These are phyloP conservation scores for Solanum microdontum DNA, from an alignment of 257 asterid genomes.

Conservation along the genomic window DNA sequence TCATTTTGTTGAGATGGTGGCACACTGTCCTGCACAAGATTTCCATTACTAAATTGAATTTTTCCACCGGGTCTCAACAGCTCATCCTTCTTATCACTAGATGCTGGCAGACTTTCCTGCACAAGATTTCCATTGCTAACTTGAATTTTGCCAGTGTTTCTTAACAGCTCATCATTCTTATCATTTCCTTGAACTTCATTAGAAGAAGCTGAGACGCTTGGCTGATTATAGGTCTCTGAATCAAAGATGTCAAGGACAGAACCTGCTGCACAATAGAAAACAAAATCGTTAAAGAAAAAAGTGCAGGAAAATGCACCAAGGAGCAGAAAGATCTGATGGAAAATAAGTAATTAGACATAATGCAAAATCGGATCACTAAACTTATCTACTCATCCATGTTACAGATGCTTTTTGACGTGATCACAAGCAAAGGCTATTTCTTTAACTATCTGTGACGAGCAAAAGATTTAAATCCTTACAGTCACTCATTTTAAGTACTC, in stretches of 20 bases:
- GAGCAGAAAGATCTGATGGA: neutral
- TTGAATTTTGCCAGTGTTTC: constrained; percentile 16
- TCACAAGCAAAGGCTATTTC: neutral
- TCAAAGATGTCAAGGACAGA: constrained; percentile 12
- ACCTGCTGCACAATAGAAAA: constrained; percentile 13
- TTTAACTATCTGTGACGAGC: neutral
- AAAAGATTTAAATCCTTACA: neutral
- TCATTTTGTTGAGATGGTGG: constrained; percentile 32
- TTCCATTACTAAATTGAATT: constrained; percentile 20
- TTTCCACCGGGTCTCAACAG: constrained; percentile 10
- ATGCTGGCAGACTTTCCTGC: constrained; percentile 4
- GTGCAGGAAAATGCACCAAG: neutral
- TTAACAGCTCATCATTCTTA: constrained; percentile 8
- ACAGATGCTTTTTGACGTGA: neutral
- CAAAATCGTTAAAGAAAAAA: neutral
- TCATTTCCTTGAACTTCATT: constrained; percentile 7
- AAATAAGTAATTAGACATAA: neutral
- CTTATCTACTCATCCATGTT: neutral
- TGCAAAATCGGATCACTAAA: neutral
- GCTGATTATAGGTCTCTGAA: constrained; percentile 9
- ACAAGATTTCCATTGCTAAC: constrained; percentile 15
- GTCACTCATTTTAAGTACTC: neutral
- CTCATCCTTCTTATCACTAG: constrained; percentile 9
- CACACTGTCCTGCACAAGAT: constrained; percentile 7
- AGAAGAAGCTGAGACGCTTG: constrained; percentile 10